Conservation (phyloP, 2,329 filamentous ascomycete species). For the Arthrobotrys megalospora region DNA sequence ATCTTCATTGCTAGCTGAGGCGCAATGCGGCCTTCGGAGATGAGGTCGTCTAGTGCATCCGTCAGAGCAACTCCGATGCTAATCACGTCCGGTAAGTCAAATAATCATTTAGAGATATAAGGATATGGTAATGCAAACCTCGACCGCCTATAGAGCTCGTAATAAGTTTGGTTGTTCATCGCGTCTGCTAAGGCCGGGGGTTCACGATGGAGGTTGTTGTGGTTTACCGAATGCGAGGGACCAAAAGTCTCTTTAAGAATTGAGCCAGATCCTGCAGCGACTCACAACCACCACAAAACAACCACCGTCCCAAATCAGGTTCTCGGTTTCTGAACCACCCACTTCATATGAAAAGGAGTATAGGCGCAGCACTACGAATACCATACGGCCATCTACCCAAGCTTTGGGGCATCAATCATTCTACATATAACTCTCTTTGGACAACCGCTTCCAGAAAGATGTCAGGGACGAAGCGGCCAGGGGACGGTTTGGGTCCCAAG, state of each 20-base stretch:
- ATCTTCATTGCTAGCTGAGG: slow-evolving; percentile 99
- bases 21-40: slow-evolving; percentile 94
- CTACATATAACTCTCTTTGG: background rate
- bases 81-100: slow-evolving; percentile 61
- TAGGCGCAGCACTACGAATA: background rate
- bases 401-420: background rate
- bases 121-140: slow-evolving; percentile 76
- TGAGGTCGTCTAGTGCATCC: slow-evolving; percentile 96
- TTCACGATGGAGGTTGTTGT: background rate
- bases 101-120: background rate
- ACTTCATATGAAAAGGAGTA: slow-evolving; percentile 4
- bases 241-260: too few relatives aligned
- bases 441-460: background rate
- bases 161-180: slow-evolving; percentile 75
- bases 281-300: background rate
- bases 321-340: background rate
- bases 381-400: background rate
- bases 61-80: slow-evolving; percentile 95
- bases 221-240: background rate
- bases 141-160: slow-evolving; percentile 98
- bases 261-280: too few relatives aligned
- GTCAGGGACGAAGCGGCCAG: slow-evolving; percentile 44
- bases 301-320: background rate
- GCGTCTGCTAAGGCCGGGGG: slow-evolving; percentile 1
- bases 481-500: slow-evolving; percentile 7